phyloP scores from a whole-genome alignment of 768 basidiomycete species.

The Mycena metata region DNA sequence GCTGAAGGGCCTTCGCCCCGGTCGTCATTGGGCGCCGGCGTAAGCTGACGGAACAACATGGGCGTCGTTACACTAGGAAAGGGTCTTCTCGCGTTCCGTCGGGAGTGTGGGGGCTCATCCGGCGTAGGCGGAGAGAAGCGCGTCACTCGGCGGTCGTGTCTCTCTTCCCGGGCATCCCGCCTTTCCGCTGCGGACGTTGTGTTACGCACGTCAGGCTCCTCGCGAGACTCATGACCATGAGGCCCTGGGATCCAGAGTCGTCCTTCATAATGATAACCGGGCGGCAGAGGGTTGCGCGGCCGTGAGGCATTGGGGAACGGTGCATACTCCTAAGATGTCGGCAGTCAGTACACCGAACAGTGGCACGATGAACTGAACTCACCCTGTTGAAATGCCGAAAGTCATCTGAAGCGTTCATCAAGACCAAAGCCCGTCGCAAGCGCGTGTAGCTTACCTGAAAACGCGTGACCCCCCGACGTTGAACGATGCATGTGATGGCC shows the following conservation, averaged over 20 bases:
- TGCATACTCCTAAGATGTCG: background rate
- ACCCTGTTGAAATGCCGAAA: background rate
- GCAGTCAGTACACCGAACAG: too few relatives aligned
- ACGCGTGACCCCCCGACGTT: background rate
- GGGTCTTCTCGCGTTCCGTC: conserved; percentile 5
- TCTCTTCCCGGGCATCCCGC: conserved; percentile 4
- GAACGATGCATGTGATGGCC: conserved; percentile 11
- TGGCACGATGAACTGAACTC: too few relatives aligned
- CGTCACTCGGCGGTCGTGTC: conserved; percentile 3
- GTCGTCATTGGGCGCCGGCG: background rate
- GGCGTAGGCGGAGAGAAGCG: conserved; percentile 29
- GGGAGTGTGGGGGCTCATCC: background rate
- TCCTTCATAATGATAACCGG: background rate
- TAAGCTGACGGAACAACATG: background rate
- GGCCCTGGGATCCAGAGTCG: conserved; percentile 22
- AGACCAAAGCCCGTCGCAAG: background rate
- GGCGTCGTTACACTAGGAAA: background rate
- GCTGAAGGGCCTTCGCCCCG: background rate
- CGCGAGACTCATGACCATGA: conserved; percentile 1
- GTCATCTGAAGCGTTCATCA: background rate
- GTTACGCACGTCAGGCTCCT: background rate
- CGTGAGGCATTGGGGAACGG: background rate
- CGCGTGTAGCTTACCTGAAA: background rate
- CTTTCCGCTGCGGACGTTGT: conserved; percentile 6
- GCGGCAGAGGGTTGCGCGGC: background rate